phyloP scores from a whole-genome alignment of 352 stramenopile genomes.

The Globisporangium yorkense region DNA sequence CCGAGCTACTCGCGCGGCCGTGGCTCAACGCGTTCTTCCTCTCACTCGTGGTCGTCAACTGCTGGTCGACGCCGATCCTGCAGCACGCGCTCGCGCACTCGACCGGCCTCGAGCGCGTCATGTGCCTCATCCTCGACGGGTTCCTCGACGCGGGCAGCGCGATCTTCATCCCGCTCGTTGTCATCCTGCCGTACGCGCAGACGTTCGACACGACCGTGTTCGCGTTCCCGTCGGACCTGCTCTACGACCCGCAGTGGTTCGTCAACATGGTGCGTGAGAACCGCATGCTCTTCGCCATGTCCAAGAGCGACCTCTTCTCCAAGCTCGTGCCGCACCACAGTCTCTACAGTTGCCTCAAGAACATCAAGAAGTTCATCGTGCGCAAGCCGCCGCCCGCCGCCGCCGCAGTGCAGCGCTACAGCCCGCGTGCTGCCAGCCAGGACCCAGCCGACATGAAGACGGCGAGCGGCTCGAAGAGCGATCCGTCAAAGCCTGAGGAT shows the following conservation, averaged over 20 bases:
- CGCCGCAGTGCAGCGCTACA: neutral
- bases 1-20: conserved; percentile 8
- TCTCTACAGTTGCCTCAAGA: conserved; percentile 15
- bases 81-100: conserved; percentile 15
- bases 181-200: conserved; percentile 10
- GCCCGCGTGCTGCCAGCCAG: too few species aligned
- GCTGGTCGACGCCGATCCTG: conserved; percentile 15
- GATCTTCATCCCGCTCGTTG: conserved; percentile 22
- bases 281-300: conserved; percentile 18
- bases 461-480: neutral
- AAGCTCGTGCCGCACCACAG: conserved; percentile 19
- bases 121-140: conserved; percentile 22
- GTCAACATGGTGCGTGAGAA: conserved; percentile 20
- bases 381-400: neutral
- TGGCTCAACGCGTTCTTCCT: conserved; percentile 19
- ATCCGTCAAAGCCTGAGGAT: neutral
- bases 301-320: conserved; percentile 10
- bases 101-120: conserved; percentile 17
- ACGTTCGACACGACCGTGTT: conserved; percentile 7
- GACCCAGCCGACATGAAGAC: neutral
- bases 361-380: conserved; percentile 18
- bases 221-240: conserved; percentile 8
- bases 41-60: conserved; percentile 14
- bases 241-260: conserved; percentile 19
- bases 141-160: conserved; percentile 17